Base-by-base conservation (phyloP, 2,329 filamentous ascomycete genomes). In the Arthroderma uncinatum region DNA sequence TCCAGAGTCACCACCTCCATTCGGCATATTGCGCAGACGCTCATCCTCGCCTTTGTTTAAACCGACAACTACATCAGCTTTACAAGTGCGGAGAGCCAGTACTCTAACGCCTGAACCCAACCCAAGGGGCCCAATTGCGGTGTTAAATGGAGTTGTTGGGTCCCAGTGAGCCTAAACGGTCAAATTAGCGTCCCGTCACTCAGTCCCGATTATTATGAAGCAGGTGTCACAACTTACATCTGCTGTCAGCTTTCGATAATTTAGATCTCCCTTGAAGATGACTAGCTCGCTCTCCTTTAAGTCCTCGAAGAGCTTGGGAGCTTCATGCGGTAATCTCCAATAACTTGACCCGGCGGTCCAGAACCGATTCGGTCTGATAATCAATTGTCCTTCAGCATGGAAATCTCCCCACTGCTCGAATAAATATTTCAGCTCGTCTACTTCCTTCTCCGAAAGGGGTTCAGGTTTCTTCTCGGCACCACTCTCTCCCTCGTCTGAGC, bases 231-330 rank as follows among this genome's bases (percentile, higher is more conserved):
- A 28, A 4, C 85, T 76, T 74, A 92, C 89, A 77, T 98, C 93
- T 53, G 83, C 87, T 30, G 86, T 90, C 63, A 98, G 72, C 72
- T 98, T 98, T 60, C 93, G 80, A 72, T 97, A 98, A 74, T 98
- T 98, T 64, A 98, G 71, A 69, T 98, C 93, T 2, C 93, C 93
- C 77, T 98, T 98, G 78, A 97, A 97, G 57, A 98, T 83, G 10
- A 95, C 89, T 16, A 98, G 77, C 70, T 95, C 88, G 62, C 87
- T 88, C 60, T 82, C 74, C 75, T 90, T 85, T 57, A 98, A 73
- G 67, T 97, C 92, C 5, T 87, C 79, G 55, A 82, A 79, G 10
- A 98, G 74, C 28, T 80, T 78, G 2, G 82, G 80, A 1, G 83
- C 87, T 23, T 82, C 78, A 12, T 76, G 71, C 0, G 91, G 90